phyloP scores from a whole-genome alignment of 371 early-diverging fungal species.

The Mucor racemosus region DNA sequence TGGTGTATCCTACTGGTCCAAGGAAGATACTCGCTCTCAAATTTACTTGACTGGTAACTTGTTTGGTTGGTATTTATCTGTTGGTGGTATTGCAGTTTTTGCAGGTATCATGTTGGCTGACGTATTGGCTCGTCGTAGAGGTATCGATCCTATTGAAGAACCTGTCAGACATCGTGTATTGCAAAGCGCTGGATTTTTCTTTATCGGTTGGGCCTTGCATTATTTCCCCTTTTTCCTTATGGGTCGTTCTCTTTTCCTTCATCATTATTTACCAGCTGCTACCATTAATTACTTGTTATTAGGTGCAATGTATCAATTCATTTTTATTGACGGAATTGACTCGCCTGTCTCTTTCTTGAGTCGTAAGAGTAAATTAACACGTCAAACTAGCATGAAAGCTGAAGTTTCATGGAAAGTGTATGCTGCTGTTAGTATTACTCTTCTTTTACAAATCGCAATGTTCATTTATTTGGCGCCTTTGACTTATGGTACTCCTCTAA shows the following conservation, averaged over 20 bases:
- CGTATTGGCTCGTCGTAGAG: slow-evolving; percentile 71
- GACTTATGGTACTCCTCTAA: slow-evolving; percentile 72
- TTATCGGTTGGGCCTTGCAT: slow-evolving; percentile 88
- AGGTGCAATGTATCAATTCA: slow-evolving; percentile 71
- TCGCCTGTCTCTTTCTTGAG: slow-evolving; percentile 55
- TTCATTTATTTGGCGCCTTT: slow-evolving; percentile 67
- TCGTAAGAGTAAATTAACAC: slow-evolving; percentile 31
- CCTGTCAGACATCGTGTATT: slow-evolving; percentile 65
- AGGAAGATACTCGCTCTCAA: slow-evolving; percentile 68
- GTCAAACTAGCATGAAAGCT: slow-evolving; percentile 36
- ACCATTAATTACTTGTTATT: slow-evolving; percentile 79
- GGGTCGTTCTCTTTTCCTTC: slow-evolving; percentile 95
- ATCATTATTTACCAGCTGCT: slow-evolving; percentile 96
- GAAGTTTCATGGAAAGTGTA: slow-evolving; percentile 32
- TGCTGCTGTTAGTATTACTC: slow-evolving; percentile 48
- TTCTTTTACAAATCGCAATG: slow-evolving; percentile 47
- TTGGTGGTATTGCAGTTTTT: slow-evolving; percentile 62
- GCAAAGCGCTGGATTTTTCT: slow-evolving; percentile 79
- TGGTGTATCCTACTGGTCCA: slow-evolving; percentile 96
- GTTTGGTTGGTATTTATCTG: slow-evolving; percentile 86
- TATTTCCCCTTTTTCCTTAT: slow-evolving; percentile 96
- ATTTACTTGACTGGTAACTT: slow-evolving; percentile 99
- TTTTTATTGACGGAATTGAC: slow-evolving; percentile 65
- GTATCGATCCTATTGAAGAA: slow-evolving; percentile 68
- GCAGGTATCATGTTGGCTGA: slow-evolving; percentile 63